Evolutionary conservation across 192 early-diverging fungal species (phyloP).

Genomic region (Phycomyces nitens): DNA sequence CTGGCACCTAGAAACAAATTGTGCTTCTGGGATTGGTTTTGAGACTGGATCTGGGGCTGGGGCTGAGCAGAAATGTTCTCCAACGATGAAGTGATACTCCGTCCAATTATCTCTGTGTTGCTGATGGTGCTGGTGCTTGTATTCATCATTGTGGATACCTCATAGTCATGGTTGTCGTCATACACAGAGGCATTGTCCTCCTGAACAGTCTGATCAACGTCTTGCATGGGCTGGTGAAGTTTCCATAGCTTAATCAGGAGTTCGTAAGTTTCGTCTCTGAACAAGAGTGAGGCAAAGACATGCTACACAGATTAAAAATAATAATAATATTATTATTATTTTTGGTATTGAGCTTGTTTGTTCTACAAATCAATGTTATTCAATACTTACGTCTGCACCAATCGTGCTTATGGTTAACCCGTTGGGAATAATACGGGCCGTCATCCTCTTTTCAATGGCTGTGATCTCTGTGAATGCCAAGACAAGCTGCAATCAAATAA

Average conservation of each 20-base stretch:
- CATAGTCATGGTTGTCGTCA: neutral
- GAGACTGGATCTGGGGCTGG: no score
- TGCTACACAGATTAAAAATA: conserved; percentile 36
- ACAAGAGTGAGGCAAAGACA: conserved; percentile 83
- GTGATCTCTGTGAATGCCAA: conserved; percentile 74
- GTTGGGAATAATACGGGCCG: conserved; percentile 84
- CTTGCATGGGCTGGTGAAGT: conserved; percentile 3
- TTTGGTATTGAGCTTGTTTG: neutral
- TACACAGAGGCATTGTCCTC: neutral
- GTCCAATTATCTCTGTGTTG: neutral
- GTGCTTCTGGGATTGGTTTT: no score
- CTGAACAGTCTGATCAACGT: conserved; percentile 2
- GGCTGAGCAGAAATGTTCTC: no score
- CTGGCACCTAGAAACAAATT: no score
- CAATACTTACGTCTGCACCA: conserved; percentile 45
- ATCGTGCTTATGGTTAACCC: conserved; percentile 75
- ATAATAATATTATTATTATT: no score
- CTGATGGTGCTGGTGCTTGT: neutral
- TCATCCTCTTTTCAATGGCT: conserved; percentile 79
- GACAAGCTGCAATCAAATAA: conserved; percentile 43
- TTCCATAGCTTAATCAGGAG: conserved; percentile 66
- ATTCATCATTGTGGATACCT: neutral
- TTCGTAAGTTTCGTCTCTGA: conserved; percentile 74
- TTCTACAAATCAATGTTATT: neutral
- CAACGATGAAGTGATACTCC: no score